phyloP scores from a whole-genome alignment of 768 basidiomycete genomes.

The Gyrodon lividus region DNA sequence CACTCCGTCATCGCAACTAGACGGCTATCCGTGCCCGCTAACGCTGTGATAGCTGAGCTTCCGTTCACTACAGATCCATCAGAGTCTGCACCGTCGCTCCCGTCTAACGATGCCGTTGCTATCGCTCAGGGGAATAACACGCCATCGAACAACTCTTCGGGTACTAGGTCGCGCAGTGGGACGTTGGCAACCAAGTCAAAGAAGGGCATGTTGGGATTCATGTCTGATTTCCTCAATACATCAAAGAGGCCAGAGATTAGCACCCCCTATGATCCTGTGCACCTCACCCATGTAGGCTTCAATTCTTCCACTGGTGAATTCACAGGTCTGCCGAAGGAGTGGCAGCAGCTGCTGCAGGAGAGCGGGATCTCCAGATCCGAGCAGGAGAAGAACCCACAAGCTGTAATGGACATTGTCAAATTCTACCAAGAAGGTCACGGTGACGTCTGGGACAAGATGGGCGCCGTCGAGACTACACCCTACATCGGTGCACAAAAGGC shows the following conservation, averaged over 20 bases:
- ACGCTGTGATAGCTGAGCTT: conserved; percentile 26
- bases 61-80: conserved; percentile 19
- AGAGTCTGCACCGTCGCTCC: conserved; percentile 23
- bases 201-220: conserved; percentile 62
- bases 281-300: conserved; percentile 99
- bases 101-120: conserved; percentile 13
- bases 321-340: conserved; percentile 96
- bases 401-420: conserved; percentile 98
- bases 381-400: conserved; percentile 97
- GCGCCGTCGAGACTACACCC: conserved; percentile 43
- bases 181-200: conserved; percentile 44
- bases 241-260: conserved; percentile 88
- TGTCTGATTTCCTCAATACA: conserved; percentile 75
- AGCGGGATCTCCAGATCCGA: conserved; percentile 91
- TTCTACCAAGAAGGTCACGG: conserved; percentile 91
- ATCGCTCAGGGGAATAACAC: not conserved
- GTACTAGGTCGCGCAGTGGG: conserved; percentile 41
- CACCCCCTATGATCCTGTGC: conserved; percentile 97
- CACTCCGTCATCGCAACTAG: conserved; percentile 42
- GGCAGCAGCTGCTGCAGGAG: conserved; percentile 96
- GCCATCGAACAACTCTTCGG: conserved; percentile 17
- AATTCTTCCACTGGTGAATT: conserved; percentile 98
- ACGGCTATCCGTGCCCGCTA: conserved; percentile 50
- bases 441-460: conserved; percentile 86
- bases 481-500: conserved; percentile 28